Base-by-base conservation (phyloP, 306 rosid species). In the Citrullus amarus region DNA sequence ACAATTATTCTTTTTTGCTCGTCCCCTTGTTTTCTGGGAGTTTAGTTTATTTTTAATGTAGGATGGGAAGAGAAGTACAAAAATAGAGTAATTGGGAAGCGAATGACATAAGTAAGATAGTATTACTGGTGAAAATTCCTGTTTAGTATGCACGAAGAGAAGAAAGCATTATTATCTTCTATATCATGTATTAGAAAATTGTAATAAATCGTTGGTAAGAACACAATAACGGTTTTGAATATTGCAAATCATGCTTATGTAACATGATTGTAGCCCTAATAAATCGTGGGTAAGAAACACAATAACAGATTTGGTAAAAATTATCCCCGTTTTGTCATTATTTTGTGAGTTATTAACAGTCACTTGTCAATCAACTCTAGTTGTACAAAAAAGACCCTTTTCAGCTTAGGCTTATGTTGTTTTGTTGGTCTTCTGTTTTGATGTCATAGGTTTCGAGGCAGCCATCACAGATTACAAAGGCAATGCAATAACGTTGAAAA, bases 391-490 rank as follows among this genome's bases (percentile, higher is more conserved):
- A 12, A 61, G 30, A n/a, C 15, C 39, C 12, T 6, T 65, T 36
- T 65, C 72, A 17, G 43, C 30, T 12, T 57, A 48, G n/a, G 14
- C 54, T 43, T 39, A n/a, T 56, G 70, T 14, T 25, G 68, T 62
- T 66, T 5, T 12, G 77, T 61, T 81, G 44, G 32, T 78, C 17
- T 75, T 8, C 51, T 61, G n/a, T 36, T 79, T 14, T 80, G 28
- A 51, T 36, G 1, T 82, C 84, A 83, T 83, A 93, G 98, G 96
- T 79, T 80, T 90, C 38, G 96, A 88, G 83, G 96, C 93, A 81
- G 89, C 93, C 57, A 84, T 88, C 79, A 79, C 88, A 71, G 93
- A 86, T 81, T 73, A 89, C 36, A 80, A 83, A 20, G 87, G 80
- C 9, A 80, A 63, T 78, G 67, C 86, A 50, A 30, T 79, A 38